Base-by-base conservation (phyloP, 305 asterid species). In the Vinca major region DNA sequence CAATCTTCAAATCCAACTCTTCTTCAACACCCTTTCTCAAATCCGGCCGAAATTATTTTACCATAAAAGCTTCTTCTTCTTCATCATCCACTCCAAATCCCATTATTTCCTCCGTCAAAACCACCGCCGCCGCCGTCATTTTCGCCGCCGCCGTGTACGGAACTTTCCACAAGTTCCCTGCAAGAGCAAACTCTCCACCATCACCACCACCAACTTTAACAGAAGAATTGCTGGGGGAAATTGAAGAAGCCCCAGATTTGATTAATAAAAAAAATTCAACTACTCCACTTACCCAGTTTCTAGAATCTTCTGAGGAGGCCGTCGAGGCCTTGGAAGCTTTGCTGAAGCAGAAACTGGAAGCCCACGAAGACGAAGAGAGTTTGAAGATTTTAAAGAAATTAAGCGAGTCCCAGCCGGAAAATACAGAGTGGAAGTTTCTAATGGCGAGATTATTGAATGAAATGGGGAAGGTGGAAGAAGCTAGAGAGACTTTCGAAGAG, bases 321-420 rank as follows among this genome's bases (percentile, higher is more conserved):
- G 67, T 82, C 58, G 82, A 77, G 49, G 83, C 82, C 0, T 63
- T 91, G 75, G 85, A 80, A 58, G 73, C 67, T 2, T 85, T 86
- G 61, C 88, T 91, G 41, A 85, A 83, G 58, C 83, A 86, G 60
- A 91, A 86, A 48, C 83, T 91, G 51, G 95, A 86, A 55, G 73
- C 74, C 2, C 95, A 90, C 7, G 95, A 91, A 80, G 87, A 83
- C 71, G 90, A 80, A 20, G 91, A 86, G 67, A 80, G 89, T 70
- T 52, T 89, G 63, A 80, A 87, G 36, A 81, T 89, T 9, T 63
- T 89, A 16, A 65, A 51, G 17, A 83, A 85, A 36, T 61, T 91
- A 39, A 71, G 81, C 56, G 73, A 82, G 13, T 85, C 91, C 2
- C 93, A 89, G 63, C 96, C 97, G 4, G 95, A 86, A 10, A 84